phyloP scores from a whole-genome alignment of 495 filamentous ascomycete genomes.

The Penicillium maclennaniae region DNA sequence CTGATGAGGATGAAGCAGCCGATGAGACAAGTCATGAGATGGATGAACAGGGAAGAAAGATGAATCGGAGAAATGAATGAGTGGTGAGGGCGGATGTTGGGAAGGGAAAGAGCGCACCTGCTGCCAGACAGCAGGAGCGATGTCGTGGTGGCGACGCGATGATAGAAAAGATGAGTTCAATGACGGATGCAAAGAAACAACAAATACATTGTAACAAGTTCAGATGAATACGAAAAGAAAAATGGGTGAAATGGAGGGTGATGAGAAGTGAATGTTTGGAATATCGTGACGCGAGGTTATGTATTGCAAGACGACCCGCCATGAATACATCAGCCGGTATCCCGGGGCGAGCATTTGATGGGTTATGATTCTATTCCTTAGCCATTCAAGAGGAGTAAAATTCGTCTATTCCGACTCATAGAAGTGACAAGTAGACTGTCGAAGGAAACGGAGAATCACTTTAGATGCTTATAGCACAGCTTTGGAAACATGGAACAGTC shows the following conservation, averaged over 20 bases:
- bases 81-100: background rate
- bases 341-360: background rate
- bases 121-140: background rate
- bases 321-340: too few relatives aligned
- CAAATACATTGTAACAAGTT: background rate
- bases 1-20: background rate
- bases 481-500: background rate
- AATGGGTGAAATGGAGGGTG: background rate
- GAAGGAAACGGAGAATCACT: background rate
- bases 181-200: background rate
- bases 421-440: slow-evolving; percentile 4
- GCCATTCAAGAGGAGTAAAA: background rate
- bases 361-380: background rate
- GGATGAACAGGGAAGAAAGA: slow-evolving; percentile 16
- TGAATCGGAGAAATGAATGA: slow-evolving; percentile 8
- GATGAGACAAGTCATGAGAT: slow-evolving; percentile 19
- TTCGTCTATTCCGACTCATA: background rate
- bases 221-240: background rate
- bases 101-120: background rate
- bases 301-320: background rate
- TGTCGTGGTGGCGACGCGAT: background rate
- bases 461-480: background rate
- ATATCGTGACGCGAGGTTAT: background rate
- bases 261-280: background rate
- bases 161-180: background rate